Conservation (phyloP, 1,139 yeast genomes). For the Zygosaccharomyces sapae region DNA sequence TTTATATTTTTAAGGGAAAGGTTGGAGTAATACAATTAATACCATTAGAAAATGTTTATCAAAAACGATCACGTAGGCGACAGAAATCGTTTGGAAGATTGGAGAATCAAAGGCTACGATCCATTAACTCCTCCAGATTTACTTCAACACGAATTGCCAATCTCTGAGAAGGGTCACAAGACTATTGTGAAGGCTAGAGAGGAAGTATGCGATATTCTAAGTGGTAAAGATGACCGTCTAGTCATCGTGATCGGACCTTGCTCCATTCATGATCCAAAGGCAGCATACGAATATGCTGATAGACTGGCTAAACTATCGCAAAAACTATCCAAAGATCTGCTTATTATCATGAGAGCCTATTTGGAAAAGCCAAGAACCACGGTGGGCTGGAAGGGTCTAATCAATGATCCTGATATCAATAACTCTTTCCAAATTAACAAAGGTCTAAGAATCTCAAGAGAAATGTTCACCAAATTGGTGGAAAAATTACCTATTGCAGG, state of each 20-base stretch:
- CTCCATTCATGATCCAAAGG: conserved; percentile 89
- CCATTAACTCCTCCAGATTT: conserved; percentile 94
- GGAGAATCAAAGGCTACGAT: conserved; percentile 93
- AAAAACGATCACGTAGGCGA: conserved; percentile 80
- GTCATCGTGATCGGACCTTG: conserved; percentile 92
- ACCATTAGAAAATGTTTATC: conserved; percentile 60
- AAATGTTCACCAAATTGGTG: conserved; percentile 82
- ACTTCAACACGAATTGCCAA: conserved; percentile 83
- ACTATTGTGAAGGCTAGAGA: conserved; percentile 73
- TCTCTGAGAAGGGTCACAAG: conserved; percentile 54
- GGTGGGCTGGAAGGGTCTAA: conserved; percentile 98
- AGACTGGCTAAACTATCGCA: conserved; percentile 58
- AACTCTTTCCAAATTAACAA: conserved; percentile 91
- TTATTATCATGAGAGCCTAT: conserved; percentile 94
- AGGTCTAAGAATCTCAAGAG: conserved; percentile 85
- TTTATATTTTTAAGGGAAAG: no score
- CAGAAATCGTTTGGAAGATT: conserved; percentile 77
- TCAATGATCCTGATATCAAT: conserved; percentile 95
- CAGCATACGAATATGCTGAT: conserved; percentile 84
- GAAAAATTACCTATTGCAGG: conserved; percentile 86
- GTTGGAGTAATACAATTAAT: background rate
- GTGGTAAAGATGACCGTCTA: conserved; percentile 76
- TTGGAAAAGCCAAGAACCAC: conserved; percentile 97
- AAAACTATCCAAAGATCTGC: conserved; percentile 66
- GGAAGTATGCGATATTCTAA: conserved; percentile 62